These are phyloP conservation scores for Paraurostyla sp. DNA, from an alignment of 73 alveolate species.

Conservation along the genomic window DNA sequence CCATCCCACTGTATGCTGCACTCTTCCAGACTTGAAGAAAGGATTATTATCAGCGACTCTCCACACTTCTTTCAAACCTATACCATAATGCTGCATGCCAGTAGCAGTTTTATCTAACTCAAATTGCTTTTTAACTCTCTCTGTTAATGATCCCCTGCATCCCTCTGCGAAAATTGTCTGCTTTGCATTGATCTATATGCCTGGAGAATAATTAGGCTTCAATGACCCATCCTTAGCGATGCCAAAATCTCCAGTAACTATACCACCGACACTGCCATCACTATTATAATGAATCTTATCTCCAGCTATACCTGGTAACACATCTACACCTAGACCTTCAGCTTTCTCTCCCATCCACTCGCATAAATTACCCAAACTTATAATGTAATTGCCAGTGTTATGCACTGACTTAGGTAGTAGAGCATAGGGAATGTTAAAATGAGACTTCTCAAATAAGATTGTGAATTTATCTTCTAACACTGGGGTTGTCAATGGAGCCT, in stretches of 20 bases:
- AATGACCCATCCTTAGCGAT: slow-evolving; percentile 88
- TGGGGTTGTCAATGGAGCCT: slow-evolving; percentile 94
- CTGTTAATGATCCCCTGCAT: slow-evolving; percentile 94
- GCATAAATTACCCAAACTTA: slow-evolving; percentile 91
- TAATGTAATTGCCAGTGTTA: slow-evolving; percentile 91
- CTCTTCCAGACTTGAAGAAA: slow-evolving; percentile 85
- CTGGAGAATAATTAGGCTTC: slow-evolving; percentile 75
- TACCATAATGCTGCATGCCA: slow-evolving; percentile 83
- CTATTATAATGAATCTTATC: slow-evolving; percentile 66
- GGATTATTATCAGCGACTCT: slow-evolving; percentile 74
- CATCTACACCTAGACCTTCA: slow-evolving; percentile 94
- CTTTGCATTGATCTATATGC: slow-evolving; percentile 85
- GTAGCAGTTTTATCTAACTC: slow-evolving; percentile 49
- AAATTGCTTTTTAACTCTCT: slow-evolving; percentile 75
- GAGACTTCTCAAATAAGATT: slow-evolving; percentile 72
- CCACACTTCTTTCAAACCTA: slow-evolving; percentile 97
- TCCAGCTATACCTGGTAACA: slow-evolving; percentile 93
- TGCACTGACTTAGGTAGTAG: slow-evolving; percentile 80
- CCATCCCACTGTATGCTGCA: slow-evolving; percentile 96
- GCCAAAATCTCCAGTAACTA: slow-evolving; percentile 91
- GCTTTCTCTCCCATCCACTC: slow-evolving; percentile 96
- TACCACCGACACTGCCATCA: slow-evolving; percentile 90
- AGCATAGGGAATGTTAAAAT: slow-evolving; percentile 77
- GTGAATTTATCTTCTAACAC: slow-evolving; percentile 91
- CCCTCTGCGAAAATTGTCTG: slow-evolving; percentile 97